Base-by-base conservation (phyloP, 768 basidiomycete species). In the Naematelia aurantialba region DNA sequence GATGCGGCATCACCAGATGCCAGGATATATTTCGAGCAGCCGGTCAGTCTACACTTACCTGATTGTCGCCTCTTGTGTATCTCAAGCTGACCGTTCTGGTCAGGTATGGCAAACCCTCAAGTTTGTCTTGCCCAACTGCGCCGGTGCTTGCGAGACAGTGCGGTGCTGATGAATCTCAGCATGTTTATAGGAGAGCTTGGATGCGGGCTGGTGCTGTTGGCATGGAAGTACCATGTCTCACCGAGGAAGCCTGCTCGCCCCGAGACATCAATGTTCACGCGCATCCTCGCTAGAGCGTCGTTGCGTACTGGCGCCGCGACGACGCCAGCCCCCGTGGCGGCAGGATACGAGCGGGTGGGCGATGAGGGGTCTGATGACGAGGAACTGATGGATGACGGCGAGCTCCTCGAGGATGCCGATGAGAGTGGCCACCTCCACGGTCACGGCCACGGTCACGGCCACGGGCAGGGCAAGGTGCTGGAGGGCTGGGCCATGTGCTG, bases 11-110 rank as follows among this genome's bases (percentile, higher is more conserved):
- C 89, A 76, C 83, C 85, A 1, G 61, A 70, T 2, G 79, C 80
- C 31, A 85, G 83, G 55, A 81, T 91, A 50, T 82, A 89, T 27
- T 98, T 89, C 75, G 92, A 97, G 72, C 94, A 97, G 76, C 92
- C 91, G 3, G 90, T 94, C 24, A 89, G 90, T 88, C 85, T 12
- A n/a, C n/a, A n/a, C n/a, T n/a, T n/a, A n/a, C n/a, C 27, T 31
- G 17, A 14, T 34, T 26, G 8, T 47, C 46, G 8, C 25, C 46
- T 21, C 25, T 11, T 19, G 25, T 47, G 19, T 19, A 4, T 12
- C 27, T 25, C 17, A 8, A 30, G 46, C 56, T 60, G 45, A 59
- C 44, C 42, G 51, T 46, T 46, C 29, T 42, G 27, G 26, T 25
- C 56, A 76, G 75, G 73, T 76, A n/a, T 76, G 73, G 73, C 75